A percentile compares a stretch with the other conserved stretches of the same genome.
These are phyloP conservation scores for Leccinum sublutescens DNA, from an alignment of 768 basidiomycete species.

Conservation along the genomic window DNA sequence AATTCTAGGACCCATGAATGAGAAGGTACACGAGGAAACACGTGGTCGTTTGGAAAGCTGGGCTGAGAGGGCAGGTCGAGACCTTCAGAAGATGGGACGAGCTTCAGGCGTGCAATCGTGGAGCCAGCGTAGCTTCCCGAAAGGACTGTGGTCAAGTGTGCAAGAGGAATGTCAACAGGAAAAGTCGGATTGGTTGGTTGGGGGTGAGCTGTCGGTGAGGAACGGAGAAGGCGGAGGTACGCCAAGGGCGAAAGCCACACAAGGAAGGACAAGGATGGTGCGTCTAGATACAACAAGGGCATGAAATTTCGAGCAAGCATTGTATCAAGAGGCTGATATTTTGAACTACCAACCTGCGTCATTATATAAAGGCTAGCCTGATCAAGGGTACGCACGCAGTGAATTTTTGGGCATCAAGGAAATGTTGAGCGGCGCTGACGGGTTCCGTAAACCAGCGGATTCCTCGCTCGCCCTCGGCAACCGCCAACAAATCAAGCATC, in stretches of 20 bases:
- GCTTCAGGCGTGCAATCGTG: slow-evolving; percentile 53
- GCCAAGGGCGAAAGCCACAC: slow-evolving; percentile 65
- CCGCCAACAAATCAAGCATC: slow-evolving; percentile 66
- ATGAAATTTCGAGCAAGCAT: slow-evolving; percentile 54
- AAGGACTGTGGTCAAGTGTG: slow-evolving; percentile 47
- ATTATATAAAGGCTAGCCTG: neutral
- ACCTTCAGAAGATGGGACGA: slow-evolving; percentile 32
- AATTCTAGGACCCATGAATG: slow-evolving; percentile 72
- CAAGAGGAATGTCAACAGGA: slow-evolving; percentile 48
- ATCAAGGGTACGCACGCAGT: slow-evolving; percentile 13
- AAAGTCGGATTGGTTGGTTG: slow-evolving; percentile 17
- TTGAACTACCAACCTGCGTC: slow-evolving; percentile 32
- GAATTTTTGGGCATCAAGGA: slow-evolving; percentile 17
- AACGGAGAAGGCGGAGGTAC: slow-evolving; percentile 62
- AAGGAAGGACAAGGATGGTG: slow-evolving; percentile 71
- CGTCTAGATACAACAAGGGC: slow-evolving; percentile 68
- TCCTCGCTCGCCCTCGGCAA: slow-evolving; percentile 54
- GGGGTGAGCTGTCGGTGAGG: slow-evolving; percentile 20
- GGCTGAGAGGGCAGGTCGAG: slow-evolving; percentile 10
- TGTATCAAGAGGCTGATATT: slow-evolving; percentile 60
- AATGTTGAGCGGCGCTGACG: slow-evolving; percentile 19
- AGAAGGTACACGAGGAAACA: slow-evolving; percentile 25
- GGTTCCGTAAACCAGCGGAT: slow-evolving; percentile 72
- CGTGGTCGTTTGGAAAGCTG: slow-evolving; percentile 23
- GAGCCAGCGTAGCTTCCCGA: slow-evolving; percentile 43